Conservation (phyloP, 805 yeast species). For the Candida cerambycidarum region DNA sequence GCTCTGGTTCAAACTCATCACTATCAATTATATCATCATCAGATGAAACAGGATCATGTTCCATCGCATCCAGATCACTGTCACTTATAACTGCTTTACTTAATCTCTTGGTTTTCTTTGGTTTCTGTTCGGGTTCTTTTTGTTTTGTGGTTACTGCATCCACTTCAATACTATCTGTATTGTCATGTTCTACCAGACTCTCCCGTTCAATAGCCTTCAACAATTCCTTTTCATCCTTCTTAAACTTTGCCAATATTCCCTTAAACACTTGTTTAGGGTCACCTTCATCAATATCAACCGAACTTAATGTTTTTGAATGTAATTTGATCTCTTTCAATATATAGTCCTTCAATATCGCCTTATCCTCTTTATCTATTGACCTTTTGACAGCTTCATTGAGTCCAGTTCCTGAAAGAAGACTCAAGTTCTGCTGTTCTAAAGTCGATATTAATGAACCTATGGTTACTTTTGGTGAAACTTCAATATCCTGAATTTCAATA, state of each 20-base stretch:
- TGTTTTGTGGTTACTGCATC: neutral
- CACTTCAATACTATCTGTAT: neutral
- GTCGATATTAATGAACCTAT: conserved; percentile 49
- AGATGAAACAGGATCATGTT: conserved; percentile 1
- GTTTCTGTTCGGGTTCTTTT: conserved; percentile 1
- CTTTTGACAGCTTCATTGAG: conserved; percentile 69
- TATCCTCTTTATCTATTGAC: conserved; percentile 83
- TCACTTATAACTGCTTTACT: conserved; percentile 2
- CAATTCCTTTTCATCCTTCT: conserved; percentile 4
- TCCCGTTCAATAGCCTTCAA: neutral
- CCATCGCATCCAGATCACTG: conserved; percentile 1
- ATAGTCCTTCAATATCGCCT: conserved; percentile 62
- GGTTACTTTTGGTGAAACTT: conserved; percentile 4
- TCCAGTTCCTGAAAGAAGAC: conserved; percentile 72
- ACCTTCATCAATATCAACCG: conserved; percentile 41
- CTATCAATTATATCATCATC: conserved; percentile 6
- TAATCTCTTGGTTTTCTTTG: neutral
- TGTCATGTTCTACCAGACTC: neutral
- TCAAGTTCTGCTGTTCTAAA: conserved; percentile 59
- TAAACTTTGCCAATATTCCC: conserved; percentile 27
- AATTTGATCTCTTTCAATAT: conserved; percentile 54
- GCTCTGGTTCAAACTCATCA: conserved; percentile 8
- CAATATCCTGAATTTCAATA: neutral
- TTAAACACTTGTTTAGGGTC: conserved; percentile 38
- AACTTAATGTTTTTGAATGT: conserved; percentile 50